phyloP scores from a whole-genome alignment of 176 grass and related monocot genomes.

The Oryza coarctata region DNA sequence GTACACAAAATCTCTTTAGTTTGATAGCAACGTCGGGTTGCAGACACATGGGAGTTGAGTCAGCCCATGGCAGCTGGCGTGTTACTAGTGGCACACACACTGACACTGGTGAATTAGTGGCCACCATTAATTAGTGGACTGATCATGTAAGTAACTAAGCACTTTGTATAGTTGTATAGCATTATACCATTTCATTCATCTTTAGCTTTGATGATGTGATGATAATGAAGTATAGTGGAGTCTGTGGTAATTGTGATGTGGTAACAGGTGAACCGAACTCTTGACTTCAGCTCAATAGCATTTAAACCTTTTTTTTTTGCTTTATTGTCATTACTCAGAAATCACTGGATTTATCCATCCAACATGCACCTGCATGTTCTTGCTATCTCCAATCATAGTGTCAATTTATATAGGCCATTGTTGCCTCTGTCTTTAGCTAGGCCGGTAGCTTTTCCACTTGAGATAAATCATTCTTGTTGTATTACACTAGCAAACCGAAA shows the following conservation, averaged over 20 bases:
- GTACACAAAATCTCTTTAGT: conserved; percentile 1
- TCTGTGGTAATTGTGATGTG: neutral
- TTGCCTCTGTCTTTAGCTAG: neutral
- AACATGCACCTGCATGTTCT: neutral
- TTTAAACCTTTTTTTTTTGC: neutral
- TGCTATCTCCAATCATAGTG: neutral
- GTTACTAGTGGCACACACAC: neutral
- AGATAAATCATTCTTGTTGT: neutral
- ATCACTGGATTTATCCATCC: neutral
- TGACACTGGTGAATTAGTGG: neutral
- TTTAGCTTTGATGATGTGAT: neutral
- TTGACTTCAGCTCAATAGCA: neutral
- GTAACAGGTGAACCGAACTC: neutral
- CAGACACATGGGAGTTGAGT: conserved; percentile 15
- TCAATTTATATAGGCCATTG: neutral
- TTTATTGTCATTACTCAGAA: neutral
- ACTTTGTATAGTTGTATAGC: neutral
- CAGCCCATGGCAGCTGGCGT: neutral
- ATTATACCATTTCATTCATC: neutral
- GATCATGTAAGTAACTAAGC: neutral
- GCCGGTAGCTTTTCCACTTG: neutral
- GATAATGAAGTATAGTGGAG: neutral
- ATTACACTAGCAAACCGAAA: neutral
- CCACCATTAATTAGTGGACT: neutral
- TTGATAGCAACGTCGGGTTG: conserved; percentile 29